A percentile compares a stretch with the other conserved stretches of the same genome.
Evolutionary conservation across 352 stramenopile species (phyloP).

Genomic region (Globisporangium carolinianum): DNA sequence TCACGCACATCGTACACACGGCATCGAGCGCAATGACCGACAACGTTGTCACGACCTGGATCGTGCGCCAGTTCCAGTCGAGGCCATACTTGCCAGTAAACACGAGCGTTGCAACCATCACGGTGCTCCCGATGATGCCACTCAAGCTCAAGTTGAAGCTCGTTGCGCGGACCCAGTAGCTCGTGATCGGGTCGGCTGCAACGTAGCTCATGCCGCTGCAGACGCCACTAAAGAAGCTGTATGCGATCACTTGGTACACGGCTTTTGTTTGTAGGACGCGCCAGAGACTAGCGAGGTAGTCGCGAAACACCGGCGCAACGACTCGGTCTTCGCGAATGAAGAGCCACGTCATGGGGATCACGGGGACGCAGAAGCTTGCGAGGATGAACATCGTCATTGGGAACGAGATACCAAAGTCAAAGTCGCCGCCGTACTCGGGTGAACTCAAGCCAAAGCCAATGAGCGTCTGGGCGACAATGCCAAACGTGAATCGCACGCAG

Average conservation of each 20-base stretch:
- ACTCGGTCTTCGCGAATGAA: slow-evolving; percentile 42
- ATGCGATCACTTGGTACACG: slow-evolving; percentile 44
- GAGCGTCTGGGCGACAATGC: slow-evolving; percentile 30
- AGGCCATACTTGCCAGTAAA: slow-evolving; percentile 29
- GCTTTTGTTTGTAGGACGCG: slow-evolving; percentile 24
- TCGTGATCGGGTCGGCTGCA: slow-evolving; percentile 23
- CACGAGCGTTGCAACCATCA: slow-evolving; percentile 27
- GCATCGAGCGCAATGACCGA: slow-evolving; percentile 25
- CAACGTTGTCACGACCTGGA: slow-evolving; percentile 15
- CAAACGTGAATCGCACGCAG: slow-evolving; percentile 29
- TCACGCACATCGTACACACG: slow-evolving; percentile 22
- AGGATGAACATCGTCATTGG: slow-evolving; percentile 29
- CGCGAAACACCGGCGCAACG: slow-evolving; percentile 20
- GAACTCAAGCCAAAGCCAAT: slow-evolving; percentile 39
- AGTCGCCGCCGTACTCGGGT: slow-evolving; percentile 32
- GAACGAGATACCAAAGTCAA: slow-evolving; percentile 34
- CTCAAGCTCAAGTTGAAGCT: slow-evolving; percentile 24
- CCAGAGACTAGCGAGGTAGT: slow-evolving; percentile 34
- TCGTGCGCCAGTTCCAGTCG: slow-evolving; percentile 36
- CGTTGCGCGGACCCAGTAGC: slow-evolving; percentile 27
- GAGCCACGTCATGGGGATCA: slow-evolving; percentile 38
- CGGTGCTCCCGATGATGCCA: slow-evolving; percentile 18
- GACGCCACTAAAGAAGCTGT: slow-evolving; percentile 36
- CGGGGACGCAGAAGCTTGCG: slow-evolving; percentile 19
- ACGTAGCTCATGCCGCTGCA: slow-evolving; percentile 31